phyloP scores from a whole-genome alignment of 768 basidiomycete species.

The Phanerochaete carnosa region DNA sequence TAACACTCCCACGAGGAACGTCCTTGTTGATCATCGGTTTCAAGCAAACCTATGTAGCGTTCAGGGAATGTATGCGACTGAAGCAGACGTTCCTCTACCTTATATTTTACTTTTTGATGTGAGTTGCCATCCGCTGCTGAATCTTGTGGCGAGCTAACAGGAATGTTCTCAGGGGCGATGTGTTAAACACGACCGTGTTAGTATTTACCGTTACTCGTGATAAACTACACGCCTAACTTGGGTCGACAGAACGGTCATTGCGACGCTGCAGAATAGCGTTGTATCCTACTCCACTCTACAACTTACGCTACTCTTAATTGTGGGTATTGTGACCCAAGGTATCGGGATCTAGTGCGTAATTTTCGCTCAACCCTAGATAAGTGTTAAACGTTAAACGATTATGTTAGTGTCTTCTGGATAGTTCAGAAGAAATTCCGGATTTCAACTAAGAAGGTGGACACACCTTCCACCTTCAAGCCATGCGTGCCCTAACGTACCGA shows the following conservation, averaged over 20 bases:
- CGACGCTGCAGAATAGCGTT: slow-evolving; percentile 69
- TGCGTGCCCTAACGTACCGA: neutral
- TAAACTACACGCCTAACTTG: neutral
- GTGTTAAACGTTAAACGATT: neutral
- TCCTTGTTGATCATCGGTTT: slow-evolving; percentile 62
- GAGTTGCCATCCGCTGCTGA: slow-evolving; percentile 21
- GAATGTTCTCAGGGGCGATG: slow-evolving; percentile 62
- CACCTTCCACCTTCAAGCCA: neutral
- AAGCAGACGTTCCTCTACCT: slow-evolving; percentile 76
- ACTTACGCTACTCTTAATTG: slow-evolving; percentile 62
- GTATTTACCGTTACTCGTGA: slow-evolving; percentile 15
- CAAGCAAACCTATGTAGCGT: slow-evolving; percentile 60
- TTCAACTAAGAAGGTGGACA: slow-evolving; percentile 55
- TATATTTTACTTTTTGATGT: slow-evolving; percentile 76
- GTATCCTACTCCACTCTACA: slow-evolving; percentile 73
- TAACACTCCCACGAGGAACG: slow-evolving; percentile 53
- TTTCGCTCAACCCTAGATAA: neutral
- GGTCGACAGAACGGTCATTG: slow-evolving; percentile 57
- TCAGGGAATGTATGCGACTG: slow-evolving; percentile 60
- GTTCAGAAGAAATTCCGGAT: slow-evolving; percentile 64
- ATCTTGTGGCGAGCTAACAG: neutral
- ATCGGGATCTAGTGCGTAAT: slow-evolving; percentile 61
- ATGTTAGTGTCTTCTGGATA: slow-evolving; percentile 56
- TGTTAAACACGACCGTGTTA: slow-evolving; percentile 72
- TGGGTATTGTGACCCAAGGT: slow-evolving; percentile 62